Base-by-base conservation (phyloP, 192 early-diverging fungal genomes). In the Rhizophlyctis rosea region DNA sequence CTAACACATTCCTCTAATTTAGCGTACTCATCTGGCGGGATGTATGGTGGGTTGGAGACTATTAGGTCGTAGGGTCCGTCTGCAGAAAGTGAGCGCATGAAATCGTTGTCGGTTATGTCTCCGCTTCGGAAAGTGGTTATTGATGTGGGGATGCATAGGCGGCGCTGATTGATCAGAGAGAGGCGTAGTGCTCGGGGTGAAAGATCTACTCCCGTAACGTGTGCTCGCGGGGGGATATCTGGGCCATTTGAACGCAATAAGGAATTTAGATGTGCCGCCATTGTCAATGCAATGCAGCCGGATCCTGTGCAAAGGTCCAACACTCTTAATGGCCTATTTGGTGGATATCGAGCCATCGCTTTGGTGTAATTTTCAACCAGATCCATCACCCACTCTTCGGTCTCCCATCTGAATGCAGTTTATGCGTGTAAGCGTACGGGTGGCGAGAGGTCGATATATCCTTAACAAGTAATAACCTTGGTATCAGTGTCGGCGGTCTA, bases 361-460 rank as follows among this genome's bases (percentile, higher is more conserved):
- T 34, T 29, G 3, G 39, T 21, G 11, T 39, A 14, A 1, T 31
- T n/a, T 32, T 30, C 64, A 9, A 23, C 4, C 11, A 14, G 35
- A n/a, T n/a, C n/a, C n/a, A n/a, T n/a, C n/a, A 86, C 81, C 91
- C 92, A 94, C 76, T 95, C 91, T 75, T 98, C 93, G 1, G 95
- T 98, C 73, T 98, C 95, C 91, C 87, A 90, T 83, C 68, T 69
- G 35, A 21, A 57, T 0, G 0, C 28, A 23, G 14, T 54, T 31
- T 30, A 44, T 31, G 50, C 36, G 32, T 14, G 13, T 63, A 50
- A 2, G 2, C 3, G 24, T 35, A 27, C 35, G 14, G 21, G 55
- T 11, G 2, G 18, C 49, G 53, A 53, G 16, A 31, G 3, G 34
- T 14, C 30, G 36, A 63, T 7, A 21, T n/a, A 67, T 25, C 47